Percentiles rank a stretch among this genome's conserved stretches.
These are phyloP conservation scores for Dioszegia crocea DNA, from an alignment of 768 basidiomycete genomes.

Conservation along the genomic window DNA sequence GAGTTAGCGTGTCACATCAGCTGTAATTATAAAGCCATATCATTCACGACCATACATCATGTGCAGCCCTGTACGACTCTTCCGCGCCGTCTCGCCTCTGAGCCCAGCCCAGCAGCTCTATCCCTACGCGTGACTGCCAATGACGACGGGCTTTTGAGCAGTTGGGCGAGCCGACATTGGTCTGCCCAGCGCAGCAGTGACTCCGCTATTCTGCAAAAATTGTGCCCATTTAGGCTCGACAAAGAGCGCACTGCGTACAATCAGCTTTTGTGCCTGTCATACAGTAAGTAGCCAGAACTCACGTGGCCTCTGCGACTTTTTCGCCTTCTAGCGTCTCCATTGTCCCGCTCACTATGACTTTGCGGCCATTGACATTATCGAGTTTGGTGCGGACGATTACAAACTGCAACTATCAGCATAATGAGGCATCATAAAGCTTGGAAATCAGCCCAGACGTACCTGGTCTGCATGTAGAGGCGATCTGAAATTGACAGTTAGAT, in stretches of 20 bases:
- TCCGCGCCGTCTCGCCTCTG: too few relatives aligned
- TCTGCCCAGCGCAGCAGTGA: constrained; percentile 66
- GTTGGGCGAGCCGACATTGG: constrained; percentile 42
- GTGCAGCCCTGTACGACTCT: too few relatives aligned
- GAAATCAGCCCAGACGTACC: constrained; percentile 51
- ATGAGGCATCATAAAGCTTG: neutral
- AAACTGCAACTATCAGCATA: constrained; percentile 57
- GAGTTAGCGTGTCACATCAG: too few relatives aligned
- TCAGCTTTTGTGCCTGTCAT: neutral
- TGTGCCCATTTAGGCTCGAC: constrained; percentile 86
- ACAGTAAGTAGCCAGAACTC: constrained; percentile 42
- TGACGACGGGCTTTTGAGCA: constrained; percentile 18
- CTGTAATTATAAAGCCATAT: too few relatives aligned
- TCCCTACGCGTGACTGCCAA: constrained; percentile 12
- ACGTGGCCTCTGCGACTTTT: constrained; percentile 76
- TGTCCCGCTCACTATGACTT: constrained; percentile 63
- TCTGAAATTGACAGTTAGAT: constrained; percentile 71
- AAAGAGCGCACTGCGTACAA: constrained; percentile 63
- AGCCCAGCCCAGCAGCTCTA: too few relatives aligned
- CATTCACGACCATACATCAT: too few relatives aligned
- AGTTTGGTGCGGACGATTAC: constrained; percentile 72
- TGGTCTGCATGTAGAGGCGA: constrained; percentile 87
- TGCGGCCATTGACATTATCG: constrained; percentile 68
- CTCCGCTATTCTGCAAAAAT: constrained; percentile 60
- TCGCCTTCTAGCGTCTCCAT: constrained; percentile 81